These are phyloP conservation scores for Massarina eburnea DNA, from an alignment of 2,329 filamentous ascomycete genomes.

Conservation along the genomic window DNA sequence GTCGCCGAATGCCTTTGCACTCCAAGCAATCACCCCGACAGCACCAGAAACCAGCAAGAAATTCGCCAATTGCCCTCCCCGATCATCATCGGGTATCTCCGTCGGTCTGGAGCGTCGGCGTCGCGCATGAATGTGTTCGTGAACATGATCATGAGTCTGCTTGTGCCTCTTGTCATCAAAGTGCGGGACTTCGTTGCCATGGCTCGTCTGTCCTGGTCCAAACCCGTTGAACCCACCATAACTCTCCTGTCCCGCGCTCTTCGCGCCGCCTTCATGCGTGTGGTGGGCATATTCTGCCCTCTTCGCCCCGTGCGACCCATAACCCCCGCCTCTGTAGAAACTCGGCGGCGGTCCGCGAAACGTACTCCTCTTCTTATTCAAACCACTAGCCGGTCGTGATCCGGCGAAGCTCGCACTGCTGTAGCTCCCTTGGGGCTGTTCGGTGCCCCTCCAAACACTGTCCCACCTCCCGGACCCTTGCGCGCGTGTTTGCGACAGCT, in stretches of 20 bases:
- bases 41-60: slow-evolving; percentile 32
- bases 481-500: slow-evolving; percentile 51
- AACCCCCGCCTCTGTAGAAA: slow-evolving; percentile 82
- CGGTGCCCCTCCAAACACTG: slow-evolving; percentile 24
- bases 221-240: slow-evolving; percentile 54
- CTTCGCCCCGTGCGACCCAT: slow-evolving; percentile 67
- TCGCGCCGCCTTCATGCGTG: slow-evolving; percentile 11
- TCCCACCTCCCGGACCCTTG: slow-evolving; percentile 34
- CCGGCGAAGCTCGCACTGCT: slow-evolving; percentile 64
- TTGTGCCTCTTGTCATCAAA: slow-evolving; percentile 77
- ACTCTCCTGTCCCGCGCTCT: slow-evolving; percentile 31
- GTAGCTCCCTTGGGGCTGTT: slow-evolving; percentile 57
- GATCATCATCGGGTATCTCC: slow-evolving; percentile 23
- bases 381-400: slow-evolving; percentile 75
- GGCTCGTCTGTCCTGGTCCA: slow-evolving; percentile 60
- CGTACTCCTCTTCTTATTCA: slow-evolving; percentile 72
- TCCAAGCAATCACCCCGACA: slow-evolving; percentile 26
- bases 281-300: slow-evolving; percentile 49
- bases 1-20: slow-evolving; percentile 22
- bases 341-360: slow-evolving; percentile 87
- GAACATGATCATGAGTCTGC: slow-evolving; percentile 69
- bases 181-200: slow-evolving; percentile 61
- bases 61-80: slow-evolving; percentile 29
- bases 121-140: slow-evolving; percentile 54
- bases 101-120: slow-evolving; percentile 23